A percentile compares a stretch with the other conserved stretches of the same genome.
These are phyloP conservation scores for Wallacemonas sp. DNA, from an alignment of 208 protist genomes.

Conservation along the genomic window DNA sequence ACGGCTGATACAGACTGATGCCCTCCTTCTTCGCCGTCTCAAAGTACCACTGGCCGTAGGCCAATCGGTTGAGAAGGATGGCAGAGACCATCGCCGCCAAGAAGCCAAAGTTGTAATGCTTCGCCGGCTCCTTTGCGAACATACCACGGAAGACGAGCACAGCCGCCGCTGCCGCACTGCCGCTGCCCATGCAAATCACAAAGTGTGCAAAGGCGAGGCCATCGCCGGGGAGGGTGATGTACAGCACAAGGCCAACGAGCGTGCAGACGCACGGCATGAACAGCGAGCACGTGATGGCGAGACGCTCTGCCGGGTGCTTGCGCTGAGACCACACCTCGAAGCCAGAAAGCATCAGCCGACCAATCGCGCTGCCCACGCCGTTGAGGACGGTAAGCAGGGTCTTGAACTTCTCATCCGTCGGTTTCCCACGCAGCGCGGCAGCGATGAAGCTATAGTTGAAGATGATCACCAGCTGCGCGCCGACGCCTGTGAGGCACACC, in stretches of 20 bases:
- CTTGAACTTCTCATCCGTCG: conserved; percentile 24
- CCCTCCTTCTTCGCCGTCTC: conserved; percentile 29
- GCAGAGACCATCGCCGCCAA: conserved; percentile 21
- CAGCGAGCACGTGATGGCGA: conserved; percentile 32
- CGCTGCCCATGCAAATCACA: conserved; percentile 34
- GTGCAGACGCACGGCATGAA: conserved; percentile 30
- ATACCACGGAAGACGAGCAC: conserved; percentile 43
- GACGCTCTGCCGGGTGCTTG: conserved; percentile 18
- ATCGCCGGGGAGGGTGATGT: conserved; percentile 19
- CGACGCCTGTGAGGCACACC: conserved; percentile 22
- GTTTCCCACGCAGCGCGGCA: conserved; percentile 22
- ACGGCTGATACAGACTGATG: conserved; percentile 25
- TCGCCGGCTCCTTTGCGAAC: conserved; percentile 43
- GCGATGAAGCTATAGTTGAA: conserved; percentile 32
- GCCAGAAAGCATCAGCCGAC: conserved; percentile 24
- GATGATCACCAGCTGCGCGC: conserved; percentile 31
- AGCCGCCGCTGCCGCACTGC: conserved; percentile 23
- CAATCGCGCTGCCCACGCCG: conserved; percentile 35
- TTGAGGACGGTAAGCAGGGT: conserved; percentile 35
- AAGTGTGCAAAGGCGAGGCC: conserved; percentile 29
- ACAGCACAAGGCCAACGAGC: conserved; percentile 28
- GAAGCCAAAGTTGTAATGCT: conserved; percentile 45
- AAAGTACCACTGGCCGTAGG: conserved; percentile 53
- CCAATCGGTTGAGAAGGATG: conserved; percentile 34
- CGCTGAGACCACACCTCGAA: conserved; percentile 38